Evolutionary conservation across 1,139 yeast species (phyloP), one percentile per base, ranked within the genome.

Genomic region (Trichomonascaceae sp.): DNA sequence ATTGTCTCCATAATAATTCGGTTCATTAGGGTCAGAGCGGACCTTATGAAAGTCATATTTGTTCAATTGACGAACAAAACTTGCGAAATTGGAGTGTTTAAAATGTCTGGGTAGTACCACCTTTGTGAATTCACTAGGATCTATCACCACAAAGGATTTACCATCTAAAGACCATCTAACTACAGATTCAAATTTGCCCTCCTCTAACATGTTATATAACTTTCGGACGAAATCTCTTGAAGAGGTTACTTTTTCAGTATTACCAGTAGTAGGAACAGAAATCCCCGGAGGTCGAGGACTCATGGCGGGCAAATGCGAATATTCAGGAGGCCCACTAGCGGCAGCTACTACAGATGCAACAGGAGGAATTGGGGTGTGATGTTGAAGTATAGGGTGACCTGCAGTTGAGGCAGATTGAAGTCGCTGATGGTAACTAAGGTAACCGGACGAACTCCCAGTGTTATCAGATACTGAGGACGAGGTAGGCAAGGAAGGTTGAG

Each of bases 21-120:
- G 47, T 22, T 48, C 54, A 15, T 45, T 44, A 12, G 32, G 32
- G 30, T 76, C 71, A 60, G 78, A 78, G 72, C 82, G 85, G 59
- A 93, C 95, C 71, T 93, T 93, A 72, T 93, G 98, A 78, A 95
- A 93, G 63, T 95, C 99, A 66, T 93, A 93, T 76, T 93, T 91
- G 75, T 93, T 93, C 63, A 93, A 75, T 68, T 91, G 98, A 57
- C 98, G 81, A 8, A 91, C 98, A 74, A 93, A 93, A 61, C 93
- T 83, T 44, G 98, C 95, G 72, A 64, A 91, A 72, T 93, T 93
- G 56, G 90, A 83, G 71, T 93, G 98, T 65, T 91, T 91, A 74
- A 93, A 93, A 70, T 90, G 95, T 56, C 84, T 82, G 15, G 98
- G 98, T 52, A 93, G 75, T 36, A 91, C 85, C 53, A 83, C 82